Evolutionary conservation across 352 stramenopile genomes (phyloP), one percentile per base, ranked within the genome.

Genomic region (Phytophthora cajani): DNA sequence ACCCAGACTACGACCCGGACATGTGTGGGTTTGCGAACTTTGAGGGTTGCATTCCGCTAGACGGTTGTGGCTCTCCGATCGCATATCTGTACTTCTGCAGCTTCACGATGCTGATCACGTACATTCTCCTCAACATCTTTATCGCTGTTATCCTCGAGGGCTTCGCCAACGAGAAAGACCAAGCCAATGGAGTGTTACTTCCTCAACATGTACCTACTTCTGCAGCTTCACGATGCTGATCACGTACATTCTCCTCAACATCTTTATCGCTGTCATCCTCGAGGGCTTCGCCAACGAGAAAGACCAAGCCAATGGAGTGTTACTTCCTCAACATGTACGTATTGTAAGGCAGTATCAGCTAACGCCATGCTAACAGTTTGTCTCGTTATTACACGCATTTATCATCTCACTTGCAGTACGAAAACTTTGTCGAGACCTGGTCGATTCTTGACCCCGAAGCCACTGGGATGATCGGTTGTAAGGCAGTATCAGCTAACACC

Each of bases 221-320:
- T 96, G 92, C 69, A 92, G 77, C 9, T 80, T 98, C 69, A 94
- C 81, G 2, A 63, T 97, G 68, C 72, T 94, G 17, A 84, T 97
- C 36, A 91, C 80, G 2, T 96, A 90, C 62, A 71, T 97, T 32
- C 72, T 96, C 44, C 70, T 97, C 57, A 96, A 97, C 71, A 85
- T 97, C 62, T 96, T 97, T 71, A 91, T 97, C 53, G 89, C 82
- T 55, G 83, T 96, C 56, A 91, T 97, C 33, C 79, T 97, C 21
- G 85, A 96, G 53, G 87, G 83, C 14, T 97, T 97, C 69, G 77
- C 91, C 36, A 84, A 85, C 58, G 85, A 84, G 58, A 87, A 85
- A 59, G 88, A 95, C 56, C 80, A 87, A 23, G 83, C 91, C 9
- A 74, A 61, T 49, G 68, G 78, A 30, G 75, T 85, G 21, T 60